Evolutionary conservation across 345 rosid species (phyloP), one percentile per base, ranked within the genome.

Genomic region (Eucalyptus curtisii): DNA sequence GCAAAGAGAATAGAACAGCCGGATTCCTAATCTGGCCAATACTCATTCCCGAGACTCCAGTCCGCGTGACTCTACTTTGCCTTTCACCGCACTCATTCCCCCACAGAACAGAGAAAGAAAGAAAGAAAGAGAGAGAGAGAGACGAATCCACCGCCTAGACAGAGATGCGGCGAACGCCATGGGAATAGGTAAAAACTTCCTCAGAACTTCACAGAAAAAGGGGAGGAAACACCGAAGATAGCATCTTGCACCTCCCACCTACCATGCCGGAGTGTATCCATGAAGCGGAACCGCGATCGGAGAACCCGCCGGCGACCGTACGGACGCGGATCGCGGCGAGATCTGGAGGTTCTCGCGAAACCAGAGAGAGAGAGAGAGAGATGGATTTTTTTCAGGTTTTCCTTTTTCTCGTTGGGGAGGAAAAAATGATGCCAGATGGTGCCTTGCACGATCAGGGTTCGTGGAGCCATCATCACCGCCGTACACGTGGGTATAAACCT

Each of bases 401-500:
- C 81, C 76, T 53, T 47, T 89, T 61, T 82, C 86, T 53, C 85
- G 49, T 87, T 31, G 13, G 50, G 37, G 66, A 76, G 87, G 59
- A 89, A 61, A 57, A 87, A 87, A 44, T 86, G 87, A 86, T 89
- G 81, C 27, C 87, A 90, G 92, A 91, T 89, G 93, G 92, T 91
- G 92, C 86, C 76, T 91, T 48, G 91, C 95, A 92, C 91, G 92
- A 93, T 91, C 81, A 31, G 71, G 48, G 84, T 31, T 85, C 87
- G 89, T 88, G 88, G 87, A 71, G 90, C 10, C 68, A 85, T 50
- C 76, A 90, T 90, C 90, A 37, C 3, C 22, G 24, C 88, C 92
- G 91, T 91, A 90, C 94, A 93, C 92, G 94, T 92, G 93, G 89
- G 86, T 25, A 52, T 30, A 47, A 3, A 37, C 84, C 30, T 76